These are phyloP conservation scores for Ambispora gerdemannii DNA, from an alignment of 192 early-diverging fungal genomes.

Conservation along the genomic window DNA sequence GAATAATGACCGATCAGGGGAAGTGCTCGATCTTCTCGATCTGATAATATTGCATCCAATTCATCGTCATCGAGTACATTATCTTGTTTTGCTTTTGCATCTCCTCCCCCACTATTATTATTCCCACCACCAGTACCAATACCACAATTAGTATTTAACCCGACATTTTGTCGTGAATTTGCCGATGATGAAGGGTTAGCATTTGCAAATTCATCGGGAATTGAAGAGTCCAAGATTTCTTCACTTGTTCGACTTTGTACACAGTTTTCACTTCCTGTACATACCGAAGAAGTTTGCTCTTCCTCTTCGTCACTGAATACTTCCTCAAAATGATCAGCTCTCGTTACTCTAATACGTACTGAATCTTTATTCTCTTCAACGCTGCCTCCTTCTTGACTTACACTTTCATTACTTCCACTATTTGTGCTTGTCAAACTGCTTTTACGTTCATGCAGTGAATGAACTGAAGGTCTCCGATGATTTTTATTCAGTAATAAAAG, in stretches of 20 bases:
- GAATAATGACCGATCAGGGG: slow-evolving; percentile 28
- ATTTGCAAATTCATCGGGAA: neutral
- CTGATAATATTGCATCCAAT: slow-evolving; percentile 22
- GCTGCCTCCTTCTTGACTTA: neutral
- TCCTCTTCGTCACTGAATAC: slow-evolving; percentile 20
- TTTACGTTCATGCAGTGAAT: slow-evolving; percentile 18
- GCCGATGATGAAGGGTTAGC: neutral
- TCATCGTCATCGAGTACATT: neutral
- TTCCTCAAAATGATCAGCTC: slow-evolving; percentile 11
- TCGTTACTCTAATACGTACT: neutral
- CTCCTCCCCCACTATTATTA: neutral
- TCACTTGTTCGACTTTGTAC: slow-evolving; percentile 17
- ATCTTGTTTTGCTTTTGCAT: neutral
- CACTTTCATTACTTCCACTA: neutral
- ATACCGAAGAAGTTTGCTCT: slow-evolving; percentile 25
- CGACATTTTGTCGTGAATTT: slow-evolving; percentile 1
- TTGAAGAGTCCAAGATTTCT: neutral
- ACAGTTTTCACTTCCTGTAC: slow-evolving; percentile 20
- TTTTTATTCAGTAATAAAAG: neutral
- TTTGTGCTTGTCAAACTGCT: slow-evolving; percentile 28
- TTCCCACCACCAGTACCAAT: too few species aligned
- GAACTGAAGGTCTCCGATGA: neutral
- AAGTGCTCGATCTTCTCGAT: slow-evolving; percentile 17
- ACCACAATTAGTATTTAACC: too few species aligned
- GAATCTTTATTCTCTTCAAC: neutral